Conservation (phyloP, 2,329 filamentous ascomycete species). For the Cadophora sp. region DNA sequence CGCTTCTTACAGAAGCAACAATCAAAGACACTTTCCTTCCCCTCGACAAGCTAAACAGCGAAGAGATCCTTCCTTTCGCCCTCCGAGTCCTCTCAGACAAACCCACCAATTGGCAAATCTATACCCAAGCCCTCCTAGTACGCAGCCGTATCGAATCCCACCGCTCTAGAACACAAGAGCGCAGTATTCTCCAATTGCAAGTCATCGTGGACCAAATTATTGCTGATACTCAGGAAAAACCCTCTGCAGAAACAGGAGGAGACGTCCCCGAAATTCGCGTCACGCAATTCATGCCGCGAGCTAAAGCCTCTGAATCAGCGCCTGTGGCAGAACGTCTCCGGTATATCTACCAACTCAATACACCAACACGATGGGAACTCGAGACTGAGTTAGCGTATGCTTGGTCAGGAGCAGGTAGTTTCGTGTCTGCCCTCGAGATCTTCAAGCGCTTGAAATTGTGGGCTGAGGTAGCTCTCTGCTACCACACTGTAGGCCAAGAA, state of each 20-base stretch:
- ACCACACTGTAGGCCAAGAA: conserved; percentile 64
- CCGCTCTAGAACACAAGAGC: conserved; percentile 84
- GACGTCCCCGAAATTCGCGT: conserved; percentile 56
- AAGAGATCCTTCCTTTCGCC: conserved; percentile 92
- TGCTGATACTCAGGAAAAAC: conserved; percentile 69
- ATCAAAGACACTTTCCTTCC: conserved; percentile 89
- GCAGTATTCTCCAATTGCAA: conserved; percentile 90
- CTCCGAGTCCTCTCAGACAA: conserved; percentile 86
- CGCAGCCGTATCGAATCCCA: conserved; percentile 90
- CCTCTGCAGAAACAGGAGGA: conserved; percentile 39
- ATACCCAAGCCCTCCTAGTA: conserved; percentile 90
- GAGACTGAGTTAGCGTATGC: conserved; percentile 91
- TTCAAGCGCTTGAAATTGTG: conserved; percentile 93
- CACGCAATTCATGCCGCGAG: conserved; percentile 81
- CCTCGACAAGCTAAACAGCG: conserved; percentile 83
- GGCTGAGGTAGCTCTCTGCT: conserved; percentile 91
- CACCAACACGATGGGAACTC: conserved; percentile 90
- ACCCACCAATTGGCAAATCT: conserved; percentile 96
- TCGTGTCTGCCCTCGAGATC: conserved; percentile 91
- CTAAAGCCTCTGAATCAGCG: conserved; percentile 79
- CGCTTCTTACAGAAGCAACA: conserved; percentile 85
- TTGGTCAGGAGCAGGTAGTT: conserved; percentile 89
- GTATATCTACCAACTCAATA: conserved; percentile 84
- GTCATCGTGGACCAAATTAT: conserved; percentile 95
- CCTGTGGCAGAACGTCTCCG: conserved; percentile 76